Evolutionary conservation across 2,329 filamentous ascomycete genomes (phyloP).

Genomic region (Phialemonium atrogriseum): DNA sequence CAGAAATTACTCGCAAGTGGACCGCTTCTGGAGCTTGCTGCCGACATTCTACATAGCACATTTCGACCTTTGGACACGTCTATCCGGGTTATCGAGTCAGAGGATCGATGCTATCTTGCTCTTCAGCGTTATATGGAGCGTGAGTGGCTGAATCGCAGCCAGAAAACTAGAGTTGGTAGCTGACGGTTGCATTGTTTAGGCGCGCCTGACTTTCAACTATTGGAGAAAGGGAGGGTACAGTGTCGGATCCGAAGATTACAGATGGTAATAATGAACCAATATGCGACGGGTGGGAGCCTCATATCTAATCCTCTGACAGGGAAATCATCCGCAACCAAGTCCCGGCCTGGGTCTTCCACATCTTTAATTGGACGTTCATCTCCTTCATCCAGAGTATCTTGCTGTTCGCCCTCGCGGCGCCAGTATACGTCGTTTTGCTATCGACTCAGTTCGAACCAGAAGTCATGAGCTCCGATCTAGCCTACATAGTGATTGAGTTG

Average conservation of each 20-base stretch:
- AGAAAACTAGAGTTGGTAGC: no score
- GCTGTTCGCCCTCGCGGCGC: constrained; percentile 64
- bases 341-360: constrained; percentile 59
- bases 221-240: constrained; percentile 90
- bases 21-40: constrained; percentile 84
- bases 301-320: constrained; percentile 35
- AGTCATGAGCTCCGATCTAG: constrained; percentile 35
- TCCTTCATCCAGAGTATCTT: constrained; percentile 74
- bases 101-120: constrained; percentile 65
- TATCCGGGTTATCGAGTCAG: constrained; percentile 61
- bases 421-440: constrained; percentile 77
- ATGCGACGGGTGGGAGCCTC: background rate
- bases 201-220: constrained; percentile 89
- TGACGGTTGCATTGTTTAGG: constrained; percentile 32
- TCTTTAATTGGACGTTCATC: constrained; percentile 89
- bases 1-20: constrained; percentile 93
- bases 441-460: constrained; percentile 53
- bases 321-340: constrained; percentile 61
- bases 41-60: constrained; percentile 83
- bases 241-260: constrained; percentile 87
- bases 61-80: constrained; percentile 72
- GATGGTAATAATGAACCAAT: constrained; percentile 49
- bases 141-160: no score
- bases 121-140: constrained; percentile 71
- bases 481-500: constrained; percentile 37